A percentile compares a stretch with the other conserved stretches of the same genome.
Conservation (phyloP, 768 basidiomycete species). For the Podaxis sp. region DNA sequence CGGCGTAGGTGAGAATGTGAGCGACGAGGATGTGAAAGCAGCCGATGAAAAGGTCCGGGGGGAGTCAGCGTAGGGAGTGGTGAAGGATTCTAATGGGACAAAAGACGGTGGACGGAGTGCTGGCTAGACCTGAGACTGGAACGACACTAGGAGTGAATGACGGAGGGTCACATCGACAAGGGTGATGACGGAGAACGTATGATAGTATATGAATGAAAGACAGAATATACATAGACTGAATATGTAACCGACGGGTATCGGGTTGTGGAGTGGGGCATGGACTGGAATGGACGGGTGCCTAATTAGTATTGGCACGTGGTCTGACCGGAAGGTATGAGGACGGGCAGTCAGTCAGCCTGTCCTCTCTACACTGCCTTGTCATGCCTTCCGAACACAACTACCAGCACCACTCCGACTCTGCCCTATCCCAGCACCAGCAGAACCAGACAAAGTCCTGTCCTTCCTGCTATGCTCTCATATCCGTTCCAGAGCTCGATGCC, state of each 20-base stretch:
- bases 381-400: conserved; percentile 55
- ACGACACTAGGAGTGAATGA: conserved; percentile 5
- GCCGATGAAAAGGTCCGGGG: not conserved
- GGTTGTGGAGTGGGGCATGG: not conserved
- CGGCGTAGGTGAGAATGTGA: not conserved
- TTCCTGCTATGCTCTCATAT: conserved; percentile 9
- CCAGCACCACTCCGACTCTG: conserved; percentile 4
- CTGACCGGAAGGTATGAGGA: conserved; percentile 7
- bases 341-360: not conserved
- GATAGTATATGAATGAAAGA: not conserved
- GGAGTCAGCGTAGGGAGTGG: not conserved
- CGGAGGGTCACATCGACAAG: not conserved
- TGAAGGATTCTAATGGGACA: not conserved
- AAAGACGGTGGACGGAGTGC: conserved; percentile 6
- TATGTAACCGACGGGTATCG: not conserved
- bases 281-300: not conserved
- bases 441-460: conserved; percentile 11
- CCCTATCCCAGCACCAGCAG: conserved; percentile 7
- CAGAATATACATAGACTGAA: not conserved
- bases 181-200: not conserved
- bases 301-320: conserved; percentile 14
- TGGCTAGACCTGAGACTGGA: conserved; percentile 2
- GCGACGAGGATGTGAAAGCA: not conserved
- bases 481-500: conserved; percentile 12
- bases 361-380: conserved; percentile 21